These are phyloP conservation scores for Collariella sp. DNA, from an alignment of 495 filamentous ascomycete genomes.

Conservation along the genomic window DNA sequence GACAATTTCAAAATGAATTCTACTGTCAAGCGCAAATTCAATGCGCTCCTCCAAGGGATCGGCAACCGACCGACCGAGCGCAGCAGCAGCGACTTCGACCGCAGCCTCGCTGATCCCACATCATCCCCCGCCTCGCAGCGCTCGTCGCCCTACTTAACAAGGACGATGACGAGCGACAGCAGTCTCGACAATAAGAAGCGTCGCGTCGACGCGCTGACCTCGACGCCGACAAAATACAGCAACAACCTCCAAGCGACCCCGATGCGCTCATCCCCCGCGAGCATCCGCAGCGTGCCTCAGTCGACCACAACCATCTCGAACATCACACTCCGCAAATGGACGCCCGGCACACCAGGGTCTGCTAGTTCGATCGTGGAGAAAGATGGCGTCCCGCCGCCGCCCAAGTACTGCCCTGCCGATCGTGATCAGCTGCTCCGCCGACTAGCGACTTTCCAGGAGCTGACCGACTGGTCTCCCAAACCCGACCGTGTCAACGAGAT, in stretches of 20 bases:
- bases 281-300: constrained; percentile 8
- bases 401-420: constrained; percentile 69
- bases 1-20: constrained; percentile 37
- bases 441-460: constrained; percentile 77
- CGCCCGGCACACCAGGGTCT: constrained; percentile 4
- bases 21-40: constrained; percentile 50
- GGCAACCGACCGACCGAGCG: constrained; percentile 27
- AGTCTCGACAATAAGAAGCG: constrained; percentile 39
- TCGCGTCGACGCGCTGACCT: constrained; percentile 27
- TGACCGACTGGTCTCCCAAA: constrained; percentile 81
- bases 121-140: constrained; percentile 15
- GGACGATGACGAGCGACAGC: constrained; percentile 19
- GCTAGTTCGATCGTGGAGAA: neutral
- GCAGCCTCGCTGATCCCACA: neutral
- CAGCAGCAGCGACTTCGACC: constrained; percentile 2
- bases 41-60: constrained; percentile 46
- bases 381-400: constrained; percentile 4
- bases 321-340: constrained; percentile 38
- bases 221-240: constrained; percentile 20
- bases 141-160: constrained; percentile 14
- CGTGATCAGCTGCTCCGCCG: constrained; percentile 73
- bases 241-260: neutral
- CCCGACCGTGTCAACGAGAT: constrained; percentile 78
- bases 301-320: constrained; percentile 31
- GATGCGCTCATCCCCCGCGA: constrained; percentile 7